Evolutionary conservation across 805 yeast genomes (phyloP).

Genomic region (Candida anglica): DNA sequence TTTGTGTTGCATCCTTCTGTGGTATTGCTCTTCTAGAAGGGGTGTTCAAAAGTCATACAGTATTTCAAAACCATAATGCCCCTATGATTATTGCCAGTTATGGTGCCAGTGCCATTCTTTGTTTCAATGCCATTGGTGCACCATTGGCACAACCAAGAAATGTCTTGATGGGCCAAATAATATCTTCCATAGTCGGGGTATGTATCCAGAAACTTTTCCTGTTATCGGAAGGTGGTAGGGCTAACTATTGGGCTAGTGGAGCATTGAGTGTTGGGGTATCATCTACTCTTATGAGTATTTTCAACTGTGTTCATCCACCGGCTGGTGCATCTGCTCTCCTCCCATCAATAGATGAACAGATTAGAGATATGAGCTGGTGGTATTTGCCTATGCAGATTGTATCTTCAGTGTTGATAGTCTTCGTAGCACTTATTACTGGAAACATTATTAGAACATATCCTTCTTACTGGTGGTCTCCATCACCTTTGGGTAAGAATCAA

Average conservation of each 20-base stretch:
- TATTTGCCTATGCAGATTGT: constrained; percentile 54
- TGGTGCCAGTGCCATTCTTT: constrained; percentile 61
- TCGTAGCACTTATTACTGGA: constrained; percentile 50
- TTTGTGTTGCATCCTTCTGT: constrained; percentile 41
- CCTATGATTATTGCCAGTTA: constrained; percentile 52
- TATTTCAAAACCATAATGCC: constrained; percentile 37
- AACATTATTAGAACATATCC: constrained; percentile 55
- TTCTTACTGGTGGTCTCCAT: constrained; percentile 55
- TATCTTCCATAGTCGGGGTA: constrained; percentile 51
- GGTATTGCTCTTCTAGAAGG: constrained; percentile 46
- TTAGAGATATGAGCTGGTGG: constrained; percentile 61
- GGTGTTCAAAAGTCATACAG: constrained; percentile 36
- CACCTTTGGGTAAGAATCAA: constrained; percentile 9
- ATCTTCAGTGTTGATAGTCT: constrained; percentile 43
- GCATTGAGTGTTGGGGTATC: constrained; percentile 54
- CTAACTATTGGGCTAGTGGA: constrained; percentile 54
- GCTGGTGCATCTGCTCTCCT: constrained; percentile 67
- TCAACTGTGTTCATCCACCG: constrained; percentile 65
- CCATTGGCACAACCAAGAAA: constrained; percentile 68
- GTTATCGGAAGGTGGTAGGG: constrained; percentile 37
- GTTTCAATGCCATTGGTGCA: constrained; percentile 50
- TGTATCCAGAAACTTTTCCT: constrained; percentile 52
- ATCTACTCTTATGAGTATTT: constrained; percentile 49
- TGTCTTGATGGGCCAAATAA: constrained; percentile 52
- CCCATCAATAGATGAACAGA: constrained; percentile 44